phyloP scores from a whole-genome alignment of 2,329 filamentous ascomycete genomes.

The Aspergillus niger region DNA sequence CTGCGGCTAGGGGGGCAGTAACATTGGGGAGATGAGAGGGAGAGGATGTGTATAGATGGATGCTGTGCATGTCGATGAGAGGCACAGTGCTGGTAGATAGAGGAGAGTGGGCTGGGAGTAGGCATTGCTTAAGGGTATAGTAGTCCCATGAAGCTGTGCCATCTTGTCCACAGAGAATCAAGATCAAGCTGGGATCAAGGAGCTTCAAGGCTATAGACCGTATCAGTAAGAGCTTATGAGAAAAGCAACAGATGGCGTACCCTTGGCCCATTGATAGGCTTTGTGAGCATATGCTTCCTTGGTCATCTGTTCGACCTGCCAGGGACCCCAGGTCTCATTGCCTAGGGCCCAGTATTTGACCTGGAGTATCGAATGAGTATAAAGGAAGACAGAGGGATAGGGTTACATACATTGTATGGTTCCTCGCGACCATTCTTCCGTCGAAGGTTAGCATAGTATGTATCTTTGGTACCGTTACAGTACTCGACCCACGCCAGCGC shows the following conservation, averaged over 20 bases:
- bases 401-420: slow-evolving; percentile 64
- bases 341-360: slow-evolving; percentile 85
- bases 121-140: slow-evolving; percentile 70
- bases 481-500: slow-evolving; percentile 80
- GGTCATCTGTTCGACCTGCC: slow-evolving; percentile 62
- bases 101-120: slow-evolving; percentile 51
- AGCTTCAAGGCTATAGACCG: slow-evolving; percentile 39
- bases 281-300: slow-evolving; percentile 62
- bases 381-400: neutral
- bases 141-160: slow-evolving; percentile 72
- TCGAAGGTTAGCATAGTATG: slow-evolving; percentile 78
- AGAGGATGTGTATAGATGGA: slow-evolving; percentile 74
- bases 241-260: slow-evolving; percentile 18
- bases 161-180: slow-evolving; percentile 75
- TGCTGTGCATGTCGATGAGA: slow-evolving; percentile 77
- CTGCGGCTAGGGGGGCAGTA: slow-evolving; percentile 67
- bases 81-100: slow-evolving; percentile 42
- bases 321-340: slow-evolving; percentile 67
- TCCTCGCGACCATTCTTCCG: slow-evolving; percentile 72
- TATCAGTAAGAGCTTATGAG: slow-evolving; percentile 3
- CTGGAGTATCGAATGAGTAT: slow-evolving; percentile 23
- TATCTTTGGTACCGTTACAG: slow-evolving; percentile 76
- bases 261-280: slow-evolving; percentile 62
- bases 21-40: slow-evolving; percentile 57
- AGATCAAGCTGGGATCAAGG: slow-evolving; percentile 63